A percentile compares a stretch with the other conserved stretches of the same genome.
phyloP scores from a whole-genome alignment of 2,329 filamentous ascomycete genomes.

The Chaetomium strumarium region DNA sequence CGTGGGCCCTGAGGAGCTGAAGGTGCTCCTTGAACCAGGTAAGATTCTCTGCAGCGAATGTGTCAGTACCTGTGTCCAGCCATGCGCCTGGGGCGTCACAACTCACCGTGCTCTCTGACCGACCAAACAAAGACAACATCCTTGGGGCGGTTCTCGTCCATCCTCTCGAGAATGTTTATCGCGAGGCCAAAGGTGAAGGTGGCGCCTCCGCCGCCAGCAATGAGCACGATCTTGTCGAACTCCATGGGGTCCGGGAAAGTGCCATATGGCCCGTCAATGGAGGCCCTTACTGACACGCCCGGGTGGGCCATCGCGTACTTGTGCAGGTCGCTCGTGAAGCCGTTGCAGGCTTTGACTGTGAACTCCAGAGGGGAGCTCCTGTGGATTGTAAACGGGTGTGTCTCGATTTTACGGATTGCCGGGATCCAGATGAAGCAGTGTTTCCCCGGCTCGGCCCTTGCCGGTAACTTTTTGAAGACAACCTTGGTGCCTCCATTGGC shows the following conservation, averaged over 20 bases:
- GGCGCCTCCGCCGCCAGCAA: constrained; percentile 56
- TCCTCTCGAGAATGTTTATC: constrained; percentile 39
- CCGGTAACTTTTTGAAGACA: constrained; percentile 44
- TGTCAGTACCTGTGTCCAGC: no score
- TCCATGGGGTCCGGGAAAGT: constrained; percentile 45
- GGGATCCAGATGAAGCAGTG: constrained; percentile 63
- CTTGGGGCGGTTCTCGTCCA: constrained; percentile 33
- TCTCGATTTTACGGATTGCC: constrained; percentile 48
- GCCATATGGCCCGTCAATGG: constrained; percentile 56
- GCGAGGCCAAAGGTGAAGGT: constrained; percentile 51
- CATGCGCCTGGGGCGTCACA: neutral
- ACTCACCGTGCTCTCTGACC: constrained; percentile 41
- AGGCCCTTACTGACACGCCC: constrained; percentile 43
- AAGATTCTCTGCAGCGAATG: constrained; percentile 24
- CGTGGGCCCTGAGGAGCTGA: constrained; percentile 33
- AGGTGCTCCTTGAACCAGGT: constrained; percentile 32
- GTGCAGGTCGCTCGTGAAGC: constrained; percentile 53
- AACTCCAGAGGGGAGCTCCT: constrained; percentile 49
- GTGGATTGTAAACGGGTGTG: constrained; percentile 59
- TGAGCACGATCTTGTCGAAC: constrained; percentile 51
- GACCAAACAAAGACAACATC: constrained; percentile 46
- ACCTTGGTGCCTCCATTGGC: constrained; percentile 50
- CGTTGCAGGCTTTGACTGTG: constrained; percentile 51
- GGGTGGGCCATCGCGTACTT: constrained; percentile 45
- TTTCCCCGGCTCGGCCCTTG: constrained; percentile 45